Percentiles rank a stretch among this genome's conserved stretches.
These are phyloP conservation scores for Tetrapyrgos nigripes DNA, from an alignment of 1,284 basidiomycete species.

Conservation along the genomic window DNA sequence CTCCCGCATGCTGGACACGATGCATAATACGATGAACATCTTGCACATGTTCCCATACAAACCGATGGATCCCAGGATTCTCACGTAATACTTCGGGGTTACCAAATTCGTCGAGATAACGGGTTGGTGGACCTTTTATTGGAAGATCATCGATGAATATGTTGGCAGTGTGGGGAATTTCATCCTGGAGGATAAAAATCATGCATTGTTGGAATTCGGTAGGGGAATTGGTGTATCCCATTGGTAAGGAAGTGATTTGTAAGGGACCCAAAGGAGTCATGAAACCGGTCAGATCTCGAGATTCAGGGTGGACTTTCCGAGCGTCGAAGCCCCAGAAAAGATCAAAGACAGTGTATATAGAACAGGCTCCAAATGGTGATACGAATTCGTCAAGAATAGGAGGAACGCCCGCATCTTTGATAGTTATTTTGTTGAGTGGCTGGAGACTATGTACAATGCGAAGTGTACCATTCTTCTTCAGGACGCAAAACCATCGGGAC, in stretches of 20 bases:
- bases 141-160: constrained; percentile 41
- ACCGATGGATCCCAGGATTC: constrained; percentile 38
- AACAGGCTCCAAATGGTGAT: too few relatives aligned
- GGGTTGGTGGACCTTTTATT: constrained; percentile 34
- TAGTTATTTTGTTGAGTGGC: constrained; percentile 34
- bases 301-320: constrained; percentile 19
- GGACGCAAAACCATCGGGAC: constrained; percentile 47
- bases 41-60: too few relatives aligned
- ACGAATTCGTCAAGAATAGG: too few relatives aligned
- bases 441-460: constrained; percentile 37
- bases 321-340: too few relatives aligned
- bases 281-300: constrained; percentile 26
- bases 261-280: too few relatives aligned
- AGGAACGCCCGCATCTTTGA: too few relatives aligned
- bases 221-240: constrained; percentile 43
- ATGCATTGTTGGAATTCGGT: constrained; percentile 45
- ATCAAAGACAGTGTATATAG: too few relatives aligned
- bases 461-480: constrained; percentile 38
- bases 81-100: constrained; percentile 31
- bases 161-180: constrained; percentile 34
- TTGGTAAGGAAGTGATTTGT: constrained; percentile 39
- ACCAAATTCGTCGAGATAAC: constrained; percentile 32
- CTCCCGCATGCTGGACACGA: too few relatives aligned
- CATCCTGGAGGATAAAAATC: constrained; percentile 37
- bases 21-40: too few relatives aligned